A percentile compares a stretch with the other conserved stretches of the same genome.
Conservation (phyloP, 78 protist species). For the Creolimax fragrantissima region DNA sequence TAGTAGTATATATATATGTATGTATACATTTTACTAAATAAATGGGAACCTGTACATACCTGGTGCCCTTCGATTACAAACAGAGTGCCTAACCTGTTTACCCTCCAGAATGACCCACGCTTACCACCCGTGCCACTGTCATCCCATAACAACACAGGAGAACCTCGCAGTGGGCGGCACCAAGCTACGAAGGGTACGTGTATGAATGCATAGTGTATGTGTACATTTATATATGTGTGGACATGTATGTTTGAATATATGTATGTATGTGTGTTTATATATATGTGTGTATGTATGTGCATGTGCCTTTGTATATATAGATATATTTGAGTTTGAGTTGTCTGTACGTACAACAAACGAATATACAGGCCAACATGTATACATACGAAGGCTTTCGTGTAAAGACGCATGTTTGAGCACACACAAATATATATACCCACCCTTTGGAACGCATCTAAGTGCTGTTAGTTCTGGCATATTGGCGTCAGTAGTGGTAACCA, state of each 20-base stretch:
- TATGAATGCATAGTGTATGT: neutral
- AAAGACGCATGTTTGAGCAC: neutral
- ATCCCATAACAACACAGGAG: neutral
- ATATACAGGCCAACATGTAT: neutral
- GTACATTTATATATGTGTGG: neutral
- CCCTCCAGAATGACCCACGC: neutral
- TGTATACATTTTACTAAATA: too few relatives aligned
- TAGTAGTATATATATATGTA: too few relatives aligned
- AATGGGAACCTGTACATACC: too few relatives aligned
- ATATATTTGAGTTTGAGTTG: neutral
- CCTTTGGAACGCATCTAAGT: neutral
- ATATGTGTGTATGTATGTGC: neutral
- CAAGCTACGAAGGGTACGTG: neutral
- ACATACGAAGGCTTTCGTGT: neutral
- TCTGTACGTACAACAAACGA: neutral
- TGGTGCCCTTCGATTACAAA: neutral
- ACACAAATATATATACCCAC: neutral
- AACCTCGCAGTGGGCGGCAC: neutral
- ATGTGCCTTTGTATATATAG: neutral
- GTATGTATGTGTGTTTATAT: neutral
- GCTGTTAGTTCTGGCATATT: neutral
- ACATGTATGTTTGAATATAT: neutral
- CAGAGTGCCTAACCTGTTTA: neutral
- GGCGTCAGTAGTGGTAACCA: neutral
- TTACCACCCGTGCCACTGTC: neutral